These are phyloP conservation scores for Penicillium sp. DNA, from an alignment of 2,329 filamentous ascomycete genomes.

Conservation along the genomic window DNA sequence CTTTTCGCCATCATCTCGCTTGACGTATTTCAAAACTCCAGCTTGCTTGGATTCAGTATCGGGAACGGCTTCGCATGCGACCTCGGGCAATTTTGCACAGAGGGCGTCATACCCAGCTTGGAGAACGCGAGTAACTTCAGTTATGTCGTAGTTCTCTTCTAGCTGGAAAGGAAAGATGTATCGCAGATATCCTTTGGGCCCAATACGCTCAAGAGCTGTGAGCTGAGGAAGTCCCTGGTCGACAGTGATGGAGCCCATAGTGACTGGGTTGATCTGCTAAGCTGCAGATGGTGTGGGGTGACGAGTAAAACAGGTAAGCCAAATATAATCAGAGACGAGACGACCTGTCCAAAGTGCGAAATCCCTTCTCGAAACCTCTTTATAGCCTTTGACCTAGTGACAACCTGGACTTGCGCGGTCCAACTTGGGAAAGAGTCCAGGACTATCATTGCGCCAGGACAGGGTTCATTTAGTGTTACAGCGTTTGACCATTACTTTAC, in stretches of 20 bases:
- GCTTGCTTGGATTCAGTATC: constrained; percentile 31
- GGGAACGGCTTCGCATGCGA: constrained; percentile 35
- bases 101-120: constrained; percentile 32
- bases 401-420: no score
- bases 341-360: no score
- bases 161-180: constrained; percentile 40
- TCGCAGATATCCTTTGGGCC: constrained; percentile 37
- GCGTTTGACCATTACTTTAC: no score
- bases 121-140: constrained; percentile 5
- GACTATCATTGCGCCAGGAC: no score
- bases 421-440: no score
- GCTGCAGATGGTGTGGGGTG: no score
- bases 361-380: no score
- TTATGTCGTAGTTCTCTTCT: constrained; percentile 29
- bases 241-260: not conserved
- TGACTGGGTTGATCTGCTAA: no score
- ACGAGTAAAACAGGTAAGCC: no score
- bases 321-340: no score
- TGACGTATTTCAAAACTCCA: constrained; percentile 33
- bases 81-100: constrained; percentile 29
- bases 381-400: no score
- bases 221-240: constrained; percentile 6
- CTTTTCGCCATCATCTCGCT: constrained; percentile 15
- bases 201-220: constrained; percentile 35
- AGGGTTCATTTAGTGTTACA: no score